These are phyloP conservation scores for Cenococcum geophilum DNA, from an alignment of 495 filamentous ascomycete genomes.

Conservation along the genomic window DNA sequence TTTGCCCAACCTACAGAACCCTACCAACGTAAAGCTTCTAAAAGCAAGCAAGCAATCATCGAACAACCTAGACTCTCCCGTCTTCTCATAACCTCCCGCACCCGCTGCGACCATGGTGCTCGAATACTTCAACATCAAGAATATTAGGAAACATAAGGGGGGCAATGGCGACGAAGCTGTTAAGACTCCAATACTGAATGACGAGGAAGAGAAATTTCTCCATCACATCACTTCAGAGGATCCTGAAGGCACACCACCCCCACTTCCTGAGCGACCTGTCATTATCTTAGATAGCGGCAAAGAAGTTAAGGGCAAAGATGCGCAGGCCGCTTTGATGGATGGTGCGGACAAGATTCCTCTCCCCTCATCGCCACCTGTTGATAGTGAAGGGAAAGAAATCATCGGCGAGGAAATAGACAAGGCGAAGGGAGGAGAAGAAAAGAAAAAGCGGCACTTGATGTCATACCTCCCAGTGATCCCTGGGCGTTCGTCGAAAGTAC, in stretches of 20 bases:
- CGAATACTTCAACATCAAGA: slow-evolving; percentile 34
- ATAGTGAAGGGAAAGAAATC: slow-evolving; percentile 9
- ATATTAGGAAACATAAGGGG: slow-evolving; percentile 28
- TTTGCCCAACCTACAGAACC: not conserved
- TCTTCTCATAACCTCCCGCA: not conserved
- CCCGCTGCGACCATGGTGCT: slow-evolving; percentile 19
- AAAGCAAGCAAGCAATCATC: not conserved
- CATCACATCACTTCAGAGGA: slow-evolving; percentile 31
- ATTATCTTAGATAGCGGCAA: slow-evolving; percentile 30
- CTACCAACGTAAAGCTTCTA: not conserved
- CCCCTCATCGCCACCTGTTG: slow-evolving; percentile 29
- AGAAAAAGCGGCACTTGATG: slow-evolving; percentile 22
- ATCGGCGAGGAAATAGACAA: slow-evolving; percentile 10
- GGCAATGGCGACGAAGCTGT: slow-evolving; percentile 26
- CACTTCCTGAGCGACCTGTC: slow-evolving; percentile 27
- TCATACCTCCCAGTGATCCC: slow-evolving; percentile 19
- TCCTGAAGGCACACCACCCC: slow-evolving; percentile 28
- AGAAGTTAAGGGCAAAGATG: slow-evolving; percentile 26
- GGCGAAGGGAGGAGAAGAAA: slow-evolving; percentile 12
- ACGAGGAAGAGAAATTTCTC: slow-evolving; percentile 40
- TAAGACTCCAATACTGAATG: slow-evolving; percentile 35
- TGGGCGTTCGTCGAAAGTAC: not conserved
- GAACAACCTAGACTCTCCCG: not conserved
- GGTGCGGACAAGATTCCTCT: slow-evolving; percentile 29
- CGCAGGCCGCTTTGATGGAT: slow-evolving; percentile 19